Conservation (phyloP, 2,329 filamentous ascomycete species). For the Fusarium staphyleae region DNA sequence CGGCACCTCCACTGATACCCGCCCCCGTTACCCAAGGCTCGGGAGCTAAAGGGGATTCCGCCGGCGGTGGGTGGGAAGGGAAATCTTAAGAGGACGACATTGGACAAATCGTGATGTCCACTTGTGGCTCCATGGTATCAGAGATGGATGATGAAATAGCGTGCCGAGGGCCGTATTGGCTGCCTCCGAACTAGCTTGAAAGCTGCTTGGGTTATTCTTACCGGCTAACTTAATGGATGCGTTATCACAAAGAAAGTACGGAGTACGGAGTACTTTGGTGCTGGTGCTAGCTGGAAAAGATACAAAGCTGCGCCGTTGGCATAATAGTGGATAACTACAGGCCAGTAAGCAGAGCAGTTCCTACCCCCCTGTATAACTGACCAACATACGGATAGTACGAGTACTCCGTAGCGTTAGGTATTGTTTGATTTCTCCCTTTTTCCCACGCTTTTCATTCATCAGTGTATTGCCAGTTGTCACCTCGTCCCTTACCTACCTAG, state of each 20-base stretch:
- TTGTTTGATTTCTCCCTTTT: not conserved
- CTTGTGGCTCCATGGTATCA: not conserved
- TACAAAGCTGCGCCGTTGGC: not conserved
- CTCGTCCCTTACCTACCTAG: not conserved
- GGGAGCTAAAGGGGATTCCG: slow-evolving; percentile 26
- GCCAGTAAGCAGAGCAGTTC: no score
- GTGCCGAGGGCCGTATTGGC: slow-evolving; percentile 10
- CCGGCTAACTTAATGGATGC: slow-evolving; percentile 6
- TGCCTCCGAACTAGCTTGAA: slow-evolving; percentile 14
- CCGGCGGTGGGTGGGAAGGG: slow-evolving; percentile 13
- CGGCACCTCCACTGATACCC: slow-evolving; percentile 23
- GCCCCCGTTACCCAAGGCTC: slow-evolving; percentile 1
- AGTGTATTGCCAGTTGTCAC: slow-evolving; percentile 27
- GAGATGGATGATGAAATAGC: not conserved
- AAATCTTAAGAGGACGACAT: slow-evolving; percentile 15
- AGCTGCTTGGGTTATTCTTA: slow-evolving; percentile 12
- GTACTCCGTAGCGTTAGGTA: no score
- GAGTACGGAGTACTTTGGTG: not conserved
- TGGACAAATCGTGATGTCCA: slow-evolving; percentile 5
- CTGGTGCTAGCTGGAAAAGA: not conserved
- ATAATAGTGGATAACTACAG: slow-evolving; percentile 9
- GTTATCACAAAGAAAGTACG: not conserved
- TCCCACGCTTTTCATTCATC: not conserved
- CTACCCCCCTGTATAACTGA: no score
- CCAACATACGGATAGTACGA: no score